Evolutionary conservation across 306 rosid species (phyloP).

Genomic region (Rosa lucieae): DNA sequence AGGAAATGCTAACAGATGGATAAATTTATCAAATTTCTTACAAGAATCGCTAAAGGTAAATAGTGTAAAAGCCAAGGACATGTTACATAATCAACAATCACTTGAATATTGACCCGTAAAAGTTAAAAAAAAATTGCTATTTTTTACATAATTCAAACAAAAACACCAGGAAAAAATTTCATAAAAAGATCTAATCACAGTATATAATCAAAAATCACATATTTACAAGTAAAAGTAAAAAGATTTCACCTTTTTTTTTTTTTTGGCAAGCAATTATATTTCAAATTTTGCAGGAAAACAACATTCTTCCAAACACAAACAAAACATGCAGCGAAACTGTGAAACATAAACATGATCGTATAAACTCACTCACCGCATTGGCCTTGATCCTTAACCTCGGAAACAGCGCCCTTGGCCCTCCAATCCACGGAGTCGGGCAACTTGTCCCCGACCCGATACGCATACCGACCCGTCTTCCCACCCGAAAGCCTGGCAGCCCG

Average conservation of each 20-base stretch:
- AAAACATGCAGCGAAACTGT: not conserved
- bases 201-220: not conserved
- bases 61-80: not conserved
- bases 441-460: conserved; percentile 40
- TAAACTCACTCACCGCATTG: conserved; percentile 77
- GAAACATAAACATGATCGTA: not conserved
- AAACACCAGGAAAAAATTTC: too few species aligned
- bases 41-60: not conserved
- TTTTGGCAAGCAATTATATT: not conserved
- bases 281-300: conserved; percentile 15
- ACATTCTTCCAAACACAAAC: not conserved
- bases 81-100: not conserved
- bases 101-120: not conserved
- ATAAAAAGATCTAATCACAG: not conserved
- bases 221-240: not conserved
- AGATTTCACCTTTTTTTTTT: too few species aligned
- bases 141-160: not conserved
- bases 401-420: conserved; percentile 76
- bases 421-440: conserved; percentile 73
- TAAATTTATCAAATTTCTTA: not conserved
- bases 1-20: not conserved
- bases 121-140: not conserved
- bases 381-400: conserved; percentile 83
- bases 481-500: conserved; percentile 13
- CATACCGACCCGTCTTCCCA: conserved; percentile 42